A percentile compares a stretch with the other conserved stretches of the same genome.
These are phyloP conservation scores for Linum lewisii DNA, from an alignment of 345 rosid species.

Conservation along the genomic window DNA sequence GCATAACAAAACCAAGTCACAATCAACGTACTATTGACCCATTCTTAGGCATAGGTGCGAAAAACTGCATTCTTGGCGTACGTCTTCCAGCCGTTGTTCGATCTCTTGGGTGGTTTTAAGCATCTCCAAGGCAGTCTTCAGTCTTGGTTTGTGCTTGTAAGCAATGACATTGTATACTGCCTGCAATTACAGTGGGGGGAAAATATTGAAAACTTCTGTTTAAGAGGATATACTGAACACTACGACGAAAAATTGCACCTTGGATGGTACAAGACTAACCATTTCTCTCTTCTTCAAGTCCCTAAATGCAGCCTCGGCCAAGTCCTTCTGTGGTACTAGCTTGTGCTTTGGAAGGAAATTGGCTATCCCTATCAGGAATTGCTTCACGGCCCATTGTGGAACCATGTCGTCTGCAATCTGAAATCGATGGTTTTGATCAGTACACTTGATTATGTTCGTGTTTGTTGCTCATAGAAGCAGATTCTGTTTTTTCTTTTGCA, in stretches of 20 bases:
- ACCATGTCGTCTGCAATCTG: conserved; percentile 87
- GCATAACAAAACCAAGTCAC: neutral
- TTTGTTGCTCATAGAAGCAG: conserved; percentile 2
- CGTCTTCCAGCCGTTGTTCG: conserved; percentile 54
- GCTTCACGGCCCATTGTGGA: conserved; percentile 51
- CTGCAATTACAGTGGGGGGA: conserved; percentile 39
- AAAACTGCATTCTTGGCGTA: conserved; percentile 11
- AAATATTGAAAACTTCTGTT: neutral
- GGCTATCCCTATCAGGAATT: conserved; percentile 62
- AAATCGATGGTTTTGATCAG: conserved; percentile 9
- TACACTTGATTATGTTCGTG: conserved; percentile 3
- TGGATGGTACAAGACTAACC: conserved; percentile 32
- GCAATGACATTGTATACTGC: conserved; percentile 56
- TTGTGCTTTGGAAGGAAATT: conserved; percentile 64
- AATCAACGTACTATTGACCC: neutral
- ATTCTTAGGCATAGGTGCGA: neutral
- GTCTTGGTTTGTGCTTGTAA: conserved; percentile 72
- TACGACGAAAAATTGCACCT: neutral
- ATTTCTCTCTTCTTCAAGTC: conserved; percentile 47
- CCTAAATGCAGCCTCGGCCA: conserved; percentile 72
- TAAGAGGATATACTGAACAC: no score
- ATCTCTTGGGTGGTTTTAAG: conserved; percentile 63
- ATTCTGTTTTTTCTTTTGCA: neutral
- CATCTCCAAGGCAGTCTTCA: conserved; percentile 72
- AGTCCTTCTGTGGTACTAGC: conserved; percentile 81